A percentile compares a stretch with the other conserved stretches of the same genome.
These are phyloP conservation scores for Fagopyrum tataricum DNA, from an alignment of 148 eudicot genomes.

Conservation along the genomic window DNA sequence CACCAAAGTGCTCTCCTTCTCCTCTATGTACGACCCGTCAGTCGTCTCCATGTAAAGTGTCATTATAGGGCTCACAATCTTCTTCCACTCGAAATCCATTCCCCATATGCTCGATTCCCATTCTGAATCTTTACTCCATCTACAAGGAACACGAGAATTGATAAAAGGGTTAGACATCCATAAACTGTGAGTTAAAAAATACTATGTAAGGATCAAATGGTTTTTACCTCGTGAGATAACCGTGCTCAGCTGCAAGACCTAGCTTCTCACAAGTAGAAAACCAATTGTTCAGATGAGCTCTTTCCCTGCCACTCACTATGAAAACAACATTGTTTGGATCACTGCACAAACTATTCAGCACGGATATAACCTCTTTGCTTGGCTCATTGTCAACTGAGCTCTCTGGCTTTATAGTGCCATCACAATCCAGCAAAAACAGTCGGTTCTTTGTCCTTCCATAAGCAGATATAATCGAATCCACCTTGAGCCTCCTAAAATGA, in stretches of 20 bases:
- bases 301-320: conserved; percentile 71
- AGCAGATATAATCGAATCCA: conserved; percentile 49
- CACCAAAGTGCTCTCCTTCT: conserved; percentile 69
- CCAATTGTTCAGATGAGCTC: conserved; percentile 50
- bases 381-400: conserved; percentile 53
- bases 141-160: conserved; percentile 10
- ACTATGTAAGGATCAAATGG: neutral
- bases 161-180: neutral
- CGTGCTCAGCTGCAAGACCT: conserved; percentile 78
- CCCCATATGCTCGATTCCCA: conserved; percentile 46
- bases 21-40: conserved; percentile 70
- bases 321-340: conserved; percentile 71
- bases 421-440: conserved; percentile 64
- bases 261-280: conserved; percentile 58
- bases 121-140: conserved; percentile 47
- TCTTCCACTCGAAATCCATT: conserved; percentile 59
- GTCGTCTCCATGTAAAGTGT: conserved; percentile 76
- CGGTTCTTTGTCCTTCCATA: conserved; percentile 42
- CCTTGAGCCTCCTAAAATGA: conserved; percentile 56
- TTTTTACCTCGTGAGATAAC: conserved; percentile 54
- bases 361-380: conserved; percentile 29
- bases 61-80: conserved; percentile 56
- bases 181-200: neutral
- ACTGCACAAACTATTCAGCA: conserved; percentile 45
- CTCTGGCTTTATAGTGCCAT: conserved; percentile 67